Evolutionary conservation across 768 basidiomycete species (phyloP), one percentile per base, ranked within the genome.

Genomic region (Leccinum variicolor): DNA sequence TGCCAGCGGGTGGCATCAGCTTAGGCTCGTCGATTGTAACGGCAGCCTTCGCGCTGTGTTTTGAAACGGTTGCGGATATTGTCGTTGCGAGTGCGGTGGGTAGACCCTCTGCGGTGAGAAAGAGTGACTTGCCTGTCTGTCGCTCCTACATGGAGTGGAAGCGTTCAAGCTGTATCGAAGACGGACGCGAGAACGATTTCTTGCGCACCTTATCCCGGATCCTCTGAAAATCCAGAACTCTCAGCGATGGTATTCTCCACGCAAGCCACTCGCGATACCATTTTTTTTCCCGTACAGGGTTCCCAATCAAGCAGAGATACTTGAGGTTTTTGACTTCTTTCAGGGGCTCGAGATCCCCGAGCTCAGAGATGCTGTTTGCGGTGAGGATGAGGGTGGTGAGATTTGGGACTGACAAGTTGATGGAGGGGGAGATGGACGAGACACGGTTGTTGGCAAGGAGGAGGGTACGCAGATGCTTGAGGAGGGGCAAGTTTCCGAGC

Each of bases 221-320:
- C 76, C 93, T 86, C 81, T 93, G 90, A 76, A 92, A 96, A 83
- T 96, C 93, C 70, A 96, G 81, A 76, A 93, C 90, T 82, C 94
- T 86, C 70, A 96, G 82, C 70, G 83, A 81, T 73, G 88, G 85
- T 79, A 93, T 80, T 77, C 87, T 85, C 84, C 85, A 93, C 66
- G 90, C 85, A 79, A 94, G 84, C 93, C 93, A 96, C 79, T 93
- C 91, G 79, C 92, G 90, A 79, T 95, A 96, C 85, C 89, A 92
- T 84, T 93, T 92, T 81, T 90, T 90, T 78, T 94, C 89, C 70
- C 81, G 77, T 31, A 94, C 90, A 55, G 94, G 92, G 65, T 91
- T 91, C 23, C 91, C 92, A 62, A 91, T 64, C 63, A 95, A 75
- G 36, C 84, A 85, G 52, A 96, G 72, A 69, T 86, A 92, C 70